Evolutionary conservation across 768 basidiomycete species (phyloP), one percentile per base, ranked within the genome.

Genomic region (Phallus indusiatus): DNA sequence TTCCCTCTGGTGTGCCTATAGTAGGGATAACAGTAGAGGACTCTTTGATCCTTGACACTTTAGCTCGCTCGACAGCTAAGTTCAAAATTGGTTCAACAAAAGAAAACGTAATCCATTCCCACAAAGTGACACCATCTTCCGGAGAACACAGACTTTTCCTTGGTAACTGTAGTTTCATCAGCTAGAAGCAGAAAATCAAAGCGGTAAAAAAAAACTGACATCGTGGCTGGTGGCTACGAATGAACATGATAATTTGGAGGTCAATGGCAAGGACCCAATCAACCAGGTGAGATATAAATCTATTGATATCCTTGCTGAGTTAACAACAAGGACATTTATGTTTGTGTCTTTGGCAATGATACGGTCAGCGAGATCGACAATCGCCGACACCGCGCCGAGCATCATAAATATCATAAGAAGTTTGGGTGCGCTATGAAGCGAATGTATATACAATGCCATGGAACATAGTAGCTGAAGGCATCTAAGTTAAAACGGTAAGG

Each of bases 101-200:
- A 1, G 81, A 78, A 65, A 85, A 85, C 1, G 75, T 78, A 42
- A 74, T 75, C 86, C 85, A 88, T 17, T 77, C 73, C 83, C 84
- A 86, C 14, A 88, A 70, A 35, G 71, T 80, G 20, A 78, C 81
- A 64, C 77, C 74, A 65, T 88, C 85, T 68, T 88, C 85, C 9
- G 86, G 85, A 66, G 78, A 81, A 4, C 83, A 77, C 33, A 77
- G 64, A 10, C 65, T 64, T 55, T 68, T 73, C 8, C 81, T 80
- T 1, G 84, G 81, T 20, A 72, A 69, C 83, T 85, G 62, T 24
- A 47, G 54, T 34, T 36, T 47, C 33, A 55, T 59, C 60, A 57
- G 24, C 62, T 52, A 22, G 62, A 9, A 51, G 54, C 52, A 53
- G n/a, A 36, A 53, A n/a, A 42, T 59, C 3, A n/a, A 60, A 33